Percentiles rank a stretch among this genome's conserved stretches.
Conservation (phyloP, 2,329 filamentous ascomycete genomes). For the Cytospora schulzeri region DNA sequence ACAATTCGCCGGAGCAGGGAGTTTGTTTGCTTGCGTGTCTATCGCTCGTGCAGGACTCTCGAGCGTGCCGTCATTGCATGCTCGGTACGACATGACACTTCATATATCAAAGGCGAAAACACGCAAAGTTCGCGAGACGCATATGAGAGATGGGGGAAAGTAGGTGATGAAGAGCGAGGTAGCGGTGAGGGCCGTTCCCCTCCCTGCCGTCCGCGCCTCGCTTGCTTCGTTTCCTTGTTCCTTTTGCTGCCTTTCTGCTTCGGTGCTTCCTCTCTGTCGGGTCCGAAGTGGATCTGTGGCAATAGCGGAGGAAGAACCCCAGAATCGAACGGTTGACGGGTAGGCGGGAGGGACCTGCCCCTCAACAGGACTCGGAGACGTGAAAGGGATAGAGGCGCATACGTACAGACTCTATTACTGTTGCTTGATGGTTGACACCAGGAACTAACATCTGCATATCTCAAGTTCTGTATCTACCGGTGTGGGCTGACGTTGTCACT, state of each 20-base stretch:
- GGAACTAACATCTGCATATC: neutral
- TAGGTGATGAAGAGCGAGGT: constrained; percentile 3
- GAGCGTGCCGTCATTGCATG: constrained; percentile 4
- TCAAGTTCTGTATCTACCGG: neutral
- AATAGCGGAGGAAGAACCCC: constrained; percentile 7
- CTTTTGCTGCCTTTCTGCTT: neutral
- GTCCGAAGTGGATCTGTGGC: neutral
- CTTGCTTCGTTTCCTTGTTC: neutral
- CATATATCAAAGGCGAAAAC: constrained; percentile 3
- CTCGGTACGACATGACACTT: constrained; percentile 26
- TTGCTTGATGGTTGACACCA: neutral
- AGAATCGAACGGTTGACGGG: constrained; percentile 3
- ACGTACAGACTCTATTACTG: neutral
- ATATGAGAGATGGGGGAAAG: constrained; percentile 3
- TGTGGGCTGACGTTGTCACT: neutral
- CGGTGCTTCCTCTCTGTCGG: neutral
- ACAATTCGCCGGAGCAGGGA: neutral
- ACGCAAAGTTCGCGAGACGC: constrained; percentile 11
- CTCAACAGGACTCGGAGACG: neutral
- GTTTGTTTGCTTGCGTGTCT: constrained; percentile 16
- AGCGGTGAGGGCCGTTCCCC: constrained; percentile 26
- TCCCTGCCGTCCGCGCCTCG: constrained; percentile 8
- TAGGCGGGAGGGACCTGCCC: constrained; percentile 3
- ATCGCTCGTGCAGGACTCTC: constrained; percentile 10
- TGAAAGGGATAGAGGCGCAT: neutral